Base-by-base conservation (phyloP, 495 filamentous ascomycete species). In the Hyaloscypha variabilis region DNA sequence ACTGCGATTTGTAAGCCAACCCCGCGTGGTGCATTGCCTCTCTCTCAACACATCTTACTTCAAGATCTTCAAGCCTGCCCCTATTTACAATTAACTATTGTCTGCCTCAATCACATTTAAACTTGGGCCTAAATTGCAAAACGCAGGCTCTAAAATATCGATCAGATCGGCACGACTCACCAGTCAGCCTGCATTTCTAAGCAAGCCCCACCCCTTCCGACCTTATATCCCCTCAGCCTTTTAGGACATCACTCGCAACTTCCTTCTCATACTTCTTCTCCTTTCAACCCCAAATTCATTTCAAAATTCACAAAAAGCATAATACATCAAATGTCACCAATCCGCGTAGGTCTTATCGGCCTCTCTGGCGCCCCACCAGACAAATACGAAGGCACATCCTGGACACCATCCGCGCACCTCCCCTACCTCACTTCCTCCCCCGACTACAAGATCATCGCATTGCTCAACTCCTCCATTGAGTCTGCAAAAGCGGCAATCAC, bases 341-440 rank as follows among this genome's bases (percentile, higher is more conserved):
- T 87, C 66, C 80, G 84, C 65, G 69, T 86, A 34, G 86, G 76
- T 52, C 74, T 88, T 57, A 82, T 88, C 67, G 86, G 86, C n/a
- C 85, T 87, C 73, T 85, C 83, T 17, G 63, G 73, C 29, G 54
- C 62, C 17, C 71, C 52, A 14, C 29, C 53, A 25, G 57, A 26
- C 14, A 23, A 59, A 25, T 61, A 71, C 8, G 69, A 62, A 24
- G 69, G 65, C 3, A 63, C 77, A 19, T 58, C 63, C n/a, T 85
- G 83, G 84, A 77, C 81, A 2, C 69, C 69, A 10, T 55, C 36
- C 11, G 79, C 79, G 4, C 87, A 88, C 68, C 75, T 89, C 0
- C 81, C 84, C 8, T 85, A 82, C 73, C 82, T 87, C 21, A 55
- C 42, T 0, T 77, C 77, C 11, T 77, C 71, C 11, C 62, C 72